A percentile compares a stretch with the other conserved stretches of the same genome.
phyloP scores from a whole-genome alignment of 768 basidiomycete genomes.

The Psilocybe tampanensis region DNA sequence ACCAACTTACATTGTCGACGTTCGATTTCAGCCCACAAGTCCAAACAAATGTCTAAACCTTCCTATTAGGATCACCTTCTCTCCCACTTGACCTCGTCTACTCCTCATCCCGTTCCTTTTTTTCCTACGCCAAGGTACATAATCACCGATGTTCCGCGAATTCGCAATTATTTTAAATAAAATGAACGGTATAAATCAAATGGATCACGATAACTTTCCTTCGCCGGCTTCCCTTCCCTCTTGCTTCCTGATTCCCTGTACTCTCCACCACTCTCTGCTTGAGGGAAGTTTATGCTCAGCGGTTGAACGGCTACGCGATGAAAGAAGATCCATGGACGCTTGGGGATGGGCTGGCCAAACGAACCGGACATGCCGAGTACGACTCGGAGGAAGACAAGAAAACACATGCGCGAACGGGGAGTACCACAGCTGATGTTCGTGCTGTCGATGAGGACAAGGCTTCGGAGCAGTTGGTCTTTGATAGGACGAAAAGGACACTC shows the following conservation, averaged over 20 bases:
- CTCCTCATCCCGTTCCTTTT: neutral
- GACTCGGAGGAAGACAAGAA: neutral
- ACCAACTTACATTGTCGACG: too few species aligned
- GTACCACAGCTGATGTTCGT: slow-evolving; percentile 3
- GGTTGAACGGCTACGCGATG: neutral
- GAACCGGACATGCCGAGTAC: neutral
- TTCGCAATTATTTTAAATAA: neutral
- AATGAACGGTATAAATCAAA: neutral
- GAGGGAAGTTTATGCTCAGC: neutral
- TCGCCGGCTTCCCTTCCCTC: neutral
- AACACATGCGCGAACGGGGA: neutral
- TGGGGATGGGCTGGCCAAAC: neutral
- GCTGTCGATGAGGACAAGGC: slow-evolving; percentile 11
- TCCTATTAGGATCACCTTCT: neutral
- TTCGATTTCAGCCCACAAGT: too few species aligned
- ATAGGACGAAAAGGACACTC: slow-evolving; percentile 21
- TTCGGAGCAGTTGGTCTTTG: slow-evolving; percentile 7
- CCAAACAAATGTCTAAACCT: neutral
- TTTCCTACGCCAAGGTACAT: neutral
- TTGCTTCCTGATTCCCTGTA: neutral
- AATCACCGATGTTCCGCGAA: neutral
- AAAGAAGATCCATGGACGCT: slow-evolving; percentile 1
- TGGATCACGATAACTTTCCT: neutral
- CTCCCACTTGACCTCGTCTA: neutral
- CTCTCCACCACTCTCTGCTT: neutral